A percentile compares a stretch with the other conserved stretches of the same genome.
These are phyloP conservation scores for Cutaneotrichosporon dermatis DNA, from an alignment of 1,284 basidiomycete species.

Conservation along the genomic window DNA sequence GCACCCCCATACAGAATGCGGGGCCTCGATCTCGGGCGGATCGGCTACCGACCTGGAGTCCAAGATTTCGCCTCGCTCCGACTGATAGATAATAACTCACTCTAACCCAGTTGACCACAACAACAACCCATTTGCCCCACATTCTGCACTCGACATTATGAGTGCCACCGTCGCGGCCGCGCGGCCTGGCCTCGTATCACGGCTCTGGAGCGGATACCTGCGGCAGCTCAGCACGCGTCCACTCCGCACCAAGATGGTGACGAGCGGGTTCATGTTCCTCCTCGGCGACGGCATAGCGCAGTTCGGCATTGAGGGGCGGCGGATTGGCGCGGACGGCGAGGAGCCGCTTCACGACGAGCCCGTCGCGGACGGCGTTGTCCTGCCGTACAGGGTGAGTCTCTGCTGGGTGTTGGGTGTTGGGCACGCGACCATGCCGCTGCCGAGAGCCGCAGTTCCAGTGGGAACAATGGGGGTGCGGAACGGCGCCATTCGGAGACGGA, in stretches of 20 bases:
- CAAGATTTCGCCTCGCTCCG: not conserved
- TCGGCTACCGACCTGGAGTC: too few species aligned
- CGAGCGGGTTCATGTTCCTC: conserved; percentile 14
- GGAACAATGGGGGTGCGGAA: too few species aligned
- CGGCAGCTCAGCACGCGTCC: conserved; percentile 8
- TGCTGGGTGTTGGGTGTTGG: too few species aligned
- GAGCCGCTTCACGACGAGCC: not conserved
- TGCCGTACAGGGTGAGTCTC: too few species aligned
- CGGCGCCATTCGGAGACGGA: too few species aligned
- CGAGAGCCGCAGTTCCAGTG: too few species aligned
- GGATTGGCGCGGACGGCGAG: not conserved
- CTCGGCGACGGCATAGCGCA: conserved; percentile 21
- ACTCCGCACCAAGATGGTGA: conserved; percentile 23
- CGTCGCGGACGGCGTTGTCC: not conserved
- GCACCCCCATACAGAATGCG: not conserved
- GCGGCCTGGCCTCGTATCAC: not conserved
- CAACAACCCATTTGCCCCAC: too few species aligned
- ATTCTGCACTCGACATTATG: too few species aligned
- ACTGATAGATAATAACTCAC: not conserved
- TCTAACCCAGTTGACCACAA: too few species aligned
- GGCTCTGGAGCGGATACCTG: conserved; percentile 9
- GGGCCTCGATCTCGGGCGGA: too few species aligned
- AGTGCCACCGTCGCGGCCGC: not conserved
- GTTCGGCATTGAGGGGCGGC: conserved; percentile 23
- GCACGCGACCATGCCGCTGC: too few species aligned